Conservation (phyloP, 1,284 basidiomycete species). For the Sporisorium reilianum region DNA sequence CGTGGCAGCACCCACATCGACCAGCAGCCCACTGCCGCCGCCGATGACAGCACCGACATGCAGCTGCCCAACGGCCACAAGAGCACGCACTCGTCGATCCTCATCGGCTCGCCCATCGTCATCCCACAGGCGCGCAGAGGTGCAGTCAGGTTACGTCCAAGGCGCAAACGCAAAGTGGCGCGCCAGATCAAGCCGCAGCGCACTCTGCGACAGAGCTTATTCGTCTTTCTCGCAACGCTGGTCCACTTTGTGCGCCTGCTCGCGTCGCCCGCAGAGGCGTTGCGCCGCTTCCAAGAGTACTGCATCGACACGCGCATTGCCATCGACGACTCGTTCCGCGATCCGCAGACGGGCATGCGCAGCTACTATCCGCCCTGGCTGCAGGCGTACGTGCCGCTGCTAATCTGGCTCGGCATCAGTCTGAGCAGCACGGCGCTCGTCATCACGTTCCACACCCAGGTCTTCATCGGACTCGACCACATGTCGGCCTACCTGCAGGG, state of each 20-base stretch:
- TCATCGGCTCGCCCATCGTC: slow-evolving; percentile 58
- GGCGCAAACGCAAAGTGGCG: slow-evolving; percentile 22
- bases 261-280: slow-evolving; percentile 40
- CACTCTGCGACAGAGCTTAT: slow-evolving; percentile 26
- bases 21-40: slow-evolving; percentile 20
- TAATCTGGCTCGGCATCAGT: slow-evolving; percentile 69
- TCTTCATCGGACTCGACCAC: slow-evolving; percentile 63
- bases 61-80: slow-evolving; percentile 25
- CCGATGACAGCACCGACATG: slow-evolving; percentile 47
- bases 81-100: slow-evolving; percentile 47
- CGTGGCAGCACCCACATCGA: slow-evolving; percentile 34
- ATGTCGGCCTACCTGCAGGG: slow-evolving; percentile 58
- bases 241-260: slow-evolving; percentile 32
- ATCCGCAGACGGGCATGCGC: slow-evolving; percentile 59
- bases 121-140: slow-evolving; percentile 60
- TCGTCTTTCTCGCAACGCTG: slow-evolving; percentile 24
- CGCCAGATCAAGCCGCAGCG: slow-evolving; percentile 29
- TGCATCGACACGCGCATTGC: slow-evolving; percentile 41
- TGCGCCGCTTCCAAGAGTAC: slow-evolving; percentile 37
- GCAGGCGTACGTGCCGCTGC: slow-evolving; percentile 67
- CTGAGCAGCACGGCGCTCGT: slow-evolving; percentile 64
- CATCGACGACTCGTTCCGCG: slow-evolving; percentile 63
- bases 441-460: slow-evolving; percentile 67
- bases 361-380: slow-evolving; percentile 66
- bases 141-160: slow-evolving; percentile 41